Base-by-base conservation (phyloP, 176 grass and related monocot species). In the Areca catechu region DNA sequence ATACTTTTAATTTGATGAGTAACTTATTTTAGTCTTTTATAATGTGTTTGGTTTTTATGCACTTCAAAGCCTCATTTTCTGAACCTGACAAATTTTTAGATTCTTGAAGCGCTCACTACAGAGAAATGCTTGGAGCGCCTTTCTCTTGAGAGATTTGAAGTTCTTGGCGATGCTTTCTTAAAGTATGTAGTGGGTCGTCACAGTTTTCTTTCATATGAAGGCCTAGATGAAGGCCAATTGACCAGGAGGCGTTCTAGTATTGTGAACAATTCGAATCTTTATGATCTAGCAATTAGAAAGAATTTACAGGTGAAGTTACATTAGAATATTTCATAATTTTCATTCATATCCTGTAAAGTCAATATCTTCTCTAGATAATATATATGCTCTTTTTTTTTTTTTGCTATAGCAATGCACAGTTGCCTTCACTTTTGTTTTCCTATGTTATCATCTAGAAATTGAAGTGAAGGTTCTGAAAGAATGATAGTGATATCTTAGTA, bases 161-260 rank as follows among this genome's bases (percentile, higher is more conserved):
- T 96, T 53, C 77, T 96, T 71, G 92, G 92, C 65, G 92, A 96
- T 77, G 77, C 92, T 74, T 90, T 96, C 77, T 76, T 96, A 68
- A 96, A 96, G 61, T 96, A 96, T 47, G 70, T 74, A 55, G 92
- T 96, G 79, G 80, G 74, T 14, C 76, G 92, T 22, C 86, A 96
- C 52, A 71, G 76, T 19, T 96, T 96, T 82, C 53, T 96, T 65
- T 70, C 75, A 24, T 87, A 76, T 65, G 80, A 84, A 76, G 80
- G 80, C 24, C 78, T 90, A 75, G 86, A 96, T 71, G 92, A 96
- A 76, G 92, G 92, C 20, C 80, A 88, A 56, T 74, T 96, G 77
- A 96, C 92, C 57, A 77, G 63, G 60, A 82, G 57, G 62, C 76
- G 92, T 66, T 88, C 92, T 65, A 76, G 57, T 70, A 65, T 90